These are phyloP conservation scores for Phytophthora vignae DNA, from an alignment of 352 stramenopile genomes.

Conservation along the genomic window DNA sequence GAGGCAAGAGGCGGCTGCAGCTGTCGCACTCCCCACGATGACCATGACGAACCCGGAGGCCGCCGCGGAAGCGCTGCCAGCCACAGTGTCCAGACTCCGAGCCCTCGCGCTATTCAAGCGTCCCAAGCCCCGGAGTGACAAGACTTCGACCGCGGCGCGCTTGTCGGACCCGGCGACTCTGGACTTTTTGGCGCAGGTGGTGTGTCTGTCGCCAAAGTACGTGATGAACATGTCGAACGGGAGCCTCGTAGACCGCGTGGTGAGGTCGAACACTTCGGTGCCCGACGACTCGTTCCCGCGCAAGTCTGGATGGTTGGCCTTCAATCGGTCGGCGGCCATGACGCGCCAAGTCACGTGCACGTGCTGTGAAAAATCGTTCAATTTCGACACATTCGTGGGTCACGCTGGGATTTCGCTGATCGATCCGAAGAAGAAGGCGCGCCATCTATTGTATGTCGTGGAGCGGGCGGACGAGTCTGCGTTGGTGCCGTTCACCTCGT, in stretches of 20 bases:
- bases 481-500: slow-evolving; percentile 32
- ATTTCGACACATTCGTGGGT: slow-evolving; percentile 27
- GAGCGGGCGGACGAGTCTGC: slow-evolving; percentile 28
- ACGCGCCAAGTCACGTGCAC: slow-evolving; percentile 20
- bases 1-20: slow-evolving; percentile 9
- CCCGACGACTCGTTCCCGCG: slow-evolving; percentile 37
- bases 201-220: slow-evolving; percentile 42
- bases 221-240: slow-evolving; percentile 45
- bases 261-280: slow-evolving; percentile 25
- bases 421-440: slow-evolving; percentile 18
- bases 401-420: slow-evolving; percentile 38
- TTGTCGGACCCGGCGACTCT: slow-evolving; percentile 9
- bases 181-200: slow-evolving; percentile 33
- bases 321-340: slow-evolving; percentile 11
- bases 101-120: slow-evolving; percentile 38
- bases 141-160: slow-evolving; percentile 7
- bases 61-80: not conserved
- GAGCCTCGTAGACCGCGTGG: slow-evolving; percentile 33
- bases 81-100: slow-evolving; percentile 8
- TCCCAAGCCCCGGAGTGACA: slow-evolving; percentile 20
- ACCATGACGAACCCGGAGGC: slow-evolving; percentile 1
- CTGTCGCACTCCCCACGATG: not conserved
- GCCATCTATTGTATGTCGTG: slow-evolving; percentile 36
- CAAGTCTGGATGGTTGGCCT: slow-evolving; percentile 38
- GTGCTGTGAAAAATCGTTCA: slow-evolving; percentile 29